Conservation (phyloP, 164 flowering plant species). For the Magnolia kwangsiensis region DNA sequence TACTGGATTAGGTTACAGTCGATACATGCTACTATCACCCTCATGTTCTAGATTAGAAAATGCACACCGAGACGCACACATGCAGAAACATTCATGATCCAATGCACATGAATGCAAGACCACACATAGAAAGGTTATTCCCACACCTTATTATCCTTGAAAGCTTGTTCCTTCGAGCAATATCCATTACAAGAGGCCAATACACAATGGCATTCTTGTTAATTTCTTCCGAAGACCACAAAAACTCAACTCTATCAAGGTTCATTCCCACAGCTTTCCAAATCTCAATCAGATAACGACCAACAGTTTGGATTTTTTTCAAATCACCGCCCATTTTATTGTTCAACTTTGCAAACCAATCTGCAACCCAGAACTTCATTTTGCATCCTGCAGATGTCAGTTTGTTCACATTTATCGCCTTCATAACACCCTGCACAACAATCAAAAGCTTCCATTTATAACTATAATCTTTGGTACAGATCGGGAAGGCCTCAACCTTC, state of each 20-base stretch:
- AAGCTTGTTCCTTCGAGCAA: slow-evolving; percentile 81
- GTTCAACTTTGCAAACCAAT: slow-evolving; percentile 95
- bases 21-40: background rate
- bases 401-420: slow-evolving; percentile 83
- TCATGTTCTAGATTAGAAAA: background rate
- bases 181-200: slow-evolving; percentile 97
- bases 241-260: slow-evolving; percentile 74
- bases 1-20: background rate
- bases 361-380: slow-evolving; percentile 95
- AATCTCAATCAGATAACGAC: slow-evolving; percentile 78
- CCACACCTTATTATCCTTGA: slow-evolving; percentile 52
- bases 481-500: background rate
- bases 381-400: slow-evolving; percentile 74
- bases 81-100: background rate
- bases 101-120: background rate
- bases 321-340: slow-evolving; percentile 97
- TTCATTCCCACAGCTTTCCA: slow-evolving; percentile 97
- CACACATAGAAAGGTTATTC: background rate
- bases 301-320: slow-evolving; percentile 74
- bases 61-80: background rate
- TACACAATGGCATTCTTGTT: slow-evolving; percentile 68
- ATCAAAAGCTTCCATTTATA: slow-evolving; percentile 2
- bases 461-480: background rate
- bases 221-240: slow-evolving; percentile 94
- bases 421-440: slow-evolving; percentile 74